Base-by-base conservation (phyloP, 2,329 filamentous ascomycete species). In the Alternaria dauci region DNA sequence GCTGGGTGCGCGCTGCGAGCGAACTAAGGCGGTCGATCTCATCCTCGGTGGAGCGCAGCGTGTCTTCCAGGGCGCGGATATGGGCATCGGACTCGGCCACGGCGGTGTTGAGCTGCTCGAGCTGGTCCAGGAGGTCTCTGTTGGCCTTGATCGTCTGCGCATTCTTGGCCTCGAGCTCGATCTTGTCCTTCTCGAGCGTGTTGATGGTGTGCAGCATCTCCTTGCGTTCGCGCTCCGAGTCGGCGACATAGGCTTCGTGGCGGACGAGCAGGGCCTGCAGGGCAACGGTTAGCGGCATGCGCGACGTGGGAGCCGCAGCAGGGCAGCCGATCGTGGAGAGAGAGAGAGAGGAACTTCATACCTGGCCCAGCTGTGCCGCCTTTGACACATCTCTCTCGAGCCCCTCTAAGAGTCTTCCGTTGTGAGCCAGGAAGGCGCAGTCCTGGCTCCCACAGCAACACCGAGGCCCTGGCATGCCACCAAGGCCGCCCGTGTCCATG, bases 221-320 rank as follows among this genome's bases (percentile, higher is more conserved):
- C 62, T 85, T 82, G 62, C 94, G 91, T 77, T 97, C 93, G 70
- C 89, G 88, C 82, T 97, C 93, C 61, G 94, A 93, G 78, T 97
- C 93, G 69, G 90, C 90, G 85, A 97, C 94, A 80, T 96, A 97
- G 61, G 91, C 89, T 83, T 98, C 94, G 86, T 99, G 94, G 72
- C 94, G 91, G 66, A 91, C 88, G 42, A 99, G 88, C 58, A 99
- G 85, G 61, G 93, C 93, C 95, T 98, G 89, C 86, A 82, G 80
- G 88, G 70, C 62, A 65, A 72, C 91, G 54, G 88, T 96, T 81
- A 96, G 91, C 81, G 85, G 85, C 68, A 84, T 61, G 74, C 71
- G 55, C 66, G 67, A 26, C 68, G 63, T 16, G 38, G 58, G 47
- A 62, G 63, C 58, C 58, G 61, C 48, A 51, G 60, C 61, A 50